Percentiles rank a stretch among this genome's conserved stretches.
These are phyloP conservation scores for Petunia secreta DNA, from an alignment of 257 asterid species.

Conservation along the genomic window DNA sequence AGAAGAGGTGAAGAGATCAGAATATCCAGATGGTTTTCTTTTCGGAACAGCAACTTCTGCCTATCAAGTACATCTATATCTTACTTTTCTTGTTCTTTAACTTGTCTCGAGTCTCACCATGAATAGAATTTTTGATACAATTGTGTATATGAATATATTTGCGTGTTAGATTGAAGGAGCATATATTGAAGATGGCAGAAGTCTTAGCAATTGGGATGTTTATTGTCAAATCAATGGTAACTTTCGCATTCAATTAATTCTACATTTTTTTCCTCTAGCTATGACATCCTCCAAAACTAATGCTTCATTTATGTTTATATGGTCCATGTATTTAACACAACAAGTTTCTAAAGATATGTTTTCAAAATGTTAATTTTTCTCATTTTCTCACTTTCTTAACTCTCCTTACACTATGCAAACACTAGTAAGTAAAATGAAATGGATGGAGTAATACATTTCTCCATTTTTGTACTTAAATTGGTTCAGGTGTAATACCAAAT, in stretches of 20 bases:
- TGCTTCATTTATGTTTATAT: too few relatives aligned
- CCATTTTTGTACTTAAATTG: neutral
- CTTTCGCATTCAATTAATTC: neutral
- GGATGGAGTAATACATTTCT: too few relatives aligned
- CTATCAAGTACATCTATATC: constrained; percentile 17
- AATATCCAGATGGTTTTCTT: constrained; percentile 23
- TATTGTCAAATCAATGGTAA: constrained; percentile 30
- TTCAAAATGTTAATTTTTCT: too few relatives aligned
- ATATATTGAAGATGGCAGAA: constrained; percentile 36
- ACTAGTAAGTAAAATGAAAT: too few relatives aligned
- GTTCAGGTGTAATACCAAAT: constrained; percentile 40
- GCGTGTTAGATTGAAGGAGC: constrained; percentile 40
- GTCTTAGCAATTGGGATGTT: constrained; percentile 39
- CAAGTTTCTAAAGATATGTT: too few relatives aligned
- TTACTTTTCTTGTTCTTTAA: neutral
- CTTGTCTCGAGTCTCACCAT: neutral
- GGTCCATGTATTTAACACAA: too few relatives aligned
- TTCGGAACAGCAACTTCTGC: constrained; percentile 31
- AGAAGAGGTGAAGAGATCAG: constrained; percentile 17
- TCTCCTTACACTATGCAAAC: too few relatives aligned
- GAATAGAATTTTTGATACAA: too few relatives aligned
- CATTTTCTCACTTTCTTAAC: too few relatives aligned
- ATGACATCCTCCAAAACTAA: too few relatives aligned
- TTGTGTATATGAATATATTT: neutral
- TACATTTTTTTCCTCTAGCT: too few relatives aligned